Conservation (phyloP, 331 rosid species). For the Malus hybrid region DNA sequence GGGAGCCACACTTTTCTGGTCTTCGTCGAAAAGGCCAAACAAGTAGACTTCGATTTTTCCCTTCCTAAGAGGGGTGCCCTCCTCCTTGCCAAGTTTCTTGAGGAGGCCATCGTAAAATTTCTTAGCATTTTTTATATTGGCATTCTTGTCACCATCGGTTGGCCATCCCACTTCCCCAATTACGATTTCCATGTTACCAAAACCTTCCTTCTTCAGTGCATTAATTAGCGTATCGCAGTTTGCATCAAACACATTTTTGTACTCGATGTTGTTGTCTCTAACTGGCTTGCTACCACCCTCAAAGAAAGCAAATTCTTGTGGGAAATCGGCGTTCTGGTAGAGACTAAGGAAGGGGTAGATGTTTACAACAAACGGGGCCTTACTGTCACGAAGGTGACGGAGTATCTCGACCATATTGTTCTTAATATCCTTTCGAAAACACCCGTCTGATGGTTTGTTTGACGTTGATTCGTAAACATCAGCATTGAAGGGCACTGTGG, state of each 20-base stretch:
- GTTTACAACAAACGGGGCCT: slow-evolving; percentile 62
- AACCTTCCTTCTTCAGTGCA: slow-evolving; percentile 44
- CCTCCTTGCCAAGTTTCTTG: slow-evolving; percentile 31
- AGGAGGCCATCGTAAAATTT: slow-evolving; percentile 57
- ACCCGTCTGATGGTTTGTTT: slow-evolving; percentile 52
- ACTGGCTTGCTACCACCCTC: slow-evolving; percentile 17
- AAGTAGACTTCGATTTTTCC: slow-evolving; percentile 27
- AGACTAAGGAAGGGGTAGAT: slow-evolving; percentile 79
- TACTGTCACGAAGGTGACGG: slow-evolving; percentile 29
- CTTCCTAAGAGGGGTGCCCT: slow-evolving; percentile 54
- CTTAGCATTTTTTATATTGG: slow-evolving; percentile 25
- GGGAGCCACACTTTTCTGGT: slow-evolving; percentile 51
- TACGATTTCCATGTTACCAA: slow-evolving; percentile 24
- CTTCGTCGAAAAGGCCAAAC: slow-evolving; percentile 61
- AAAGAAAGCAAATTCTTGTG: slow-evolving; percentile 51
- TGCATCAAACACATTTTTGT: slow-evolving; percentile 67
- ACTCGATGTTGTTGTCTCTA: slow-evolving; percentile 27
- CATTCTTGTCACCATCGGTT: slow-evolving; percentile 45
- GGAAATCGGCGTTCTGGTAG: slow-evolving; percentile 35
- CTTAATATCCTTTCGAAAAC: slow-evolving; percentile 39
- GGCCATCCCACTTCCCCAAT: slow-evolving; percentile 97
- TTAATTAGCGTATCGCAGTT: slow-evolving; percentile 53
- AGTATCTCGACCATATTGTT: slow-evolving; percentile 34
- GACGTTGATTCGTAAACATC: slow-evolving; percentile 60
- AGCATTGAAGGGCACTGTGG: slow-evolving; percentile 56